Base-by-base conservation (phyloP, 495 filamentous ascomycete species). In the Lichina pygmaea region DNA sequence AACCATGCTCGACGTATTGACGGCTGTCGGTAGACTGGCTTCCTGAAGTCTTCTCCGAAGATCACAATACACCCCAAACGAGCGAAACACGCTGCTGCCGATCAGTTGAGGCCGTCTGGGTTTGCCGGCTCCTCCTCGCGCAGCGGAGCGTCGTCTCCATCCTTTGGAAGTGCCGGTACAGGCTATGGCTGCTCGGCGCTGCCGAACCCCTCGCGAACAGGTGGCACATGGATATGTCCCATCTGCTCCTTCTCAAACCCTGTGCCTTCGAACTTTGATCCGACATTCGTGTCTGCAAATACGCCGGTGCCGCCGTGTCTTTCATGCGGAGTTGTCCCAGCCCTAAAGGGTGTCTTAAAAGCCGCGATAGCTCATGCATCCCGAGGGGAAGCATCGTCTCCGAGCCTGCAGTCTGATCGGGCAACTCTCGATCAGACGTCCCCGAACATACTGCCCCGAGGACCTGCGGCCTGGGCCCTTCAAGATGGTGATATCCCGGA, bases 201-300 rank as follows among this genome's bases (percentile, higher is more conserved):
- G 8, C 57, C 69, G 33, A 63, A 68, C 6, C 58, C 65, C 9
- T 46, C 65, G 6, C 57, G 66, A 37, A 54, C 62, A 8, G 73
- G 66, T 53, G 85, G 80, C 5, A 93, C 86, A n/a, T 97, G 89
- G 89, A 75, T 97, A 41, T 97, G 91, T 62, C 78, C 82, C 3
- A 95, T 97, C 55, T 97, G 89, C 62, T 84, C 81, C 41, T 86
- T 93, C 55, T 91, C 89, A n/a, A 99, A 99, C 54, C 78, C 82
- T 0, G 71, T 95, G 2, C 85, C 89, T 0, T 79, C 79, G 12
- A 93, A 92, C 55, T 95, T 95, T 54, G 85, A 93, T 48, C 75
- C 81, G 0, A 64, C 74, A 2, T 77, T 77, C 3, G 79, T 79
- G 8, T 86, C 69, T 44, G 68, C 72, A 8, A 67, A 80, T 44